Evolutionary conservation across 805 yeast genomes (phyloP).

Genomic region (Kluyveromyces dobzhanskii): DNA sequence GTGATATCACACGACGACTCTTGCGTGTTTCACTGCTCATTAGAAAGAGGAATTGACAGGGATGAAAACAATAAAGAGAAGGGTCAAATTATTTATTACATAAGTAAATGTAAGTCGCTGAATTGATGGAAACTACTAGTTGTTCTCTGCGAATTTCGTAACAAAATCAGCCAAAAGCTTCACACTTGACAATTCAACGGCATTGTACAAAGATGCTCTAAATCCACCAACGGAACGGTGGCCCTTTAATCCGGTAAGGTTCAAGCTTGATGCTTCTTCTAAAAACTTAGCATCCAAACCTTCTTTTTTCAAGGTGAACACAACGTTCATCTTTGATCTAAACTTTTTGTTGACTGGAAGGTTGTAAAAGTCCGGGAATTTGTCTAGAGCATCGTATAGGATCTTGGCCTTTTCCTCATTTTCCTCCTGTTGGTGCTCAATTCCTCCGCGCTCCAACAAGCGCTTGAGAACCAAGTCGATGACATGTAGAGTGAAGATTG

Average conservation of each 20-base stretch:
- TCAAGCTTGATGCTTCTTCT: slow-evolving; percentile 49
- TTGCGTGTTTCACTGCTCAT: slow-evolving; percentile 55
- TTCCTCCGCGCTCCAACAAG: slow-evolving; percentile 64
- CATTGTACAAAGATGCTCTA: slow-evolving; percentile 88
- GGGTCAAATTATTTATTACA: slow-evolving; percentile 57
- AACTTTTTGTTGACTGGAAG: slow-evolving; percentile 54
- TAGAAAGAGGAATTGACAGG: slow-evolving; percentile 39
- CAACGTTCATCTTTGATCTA: slow-evolving; percentile 90
- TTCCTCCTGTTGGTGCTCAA: slow-evolving; percentile 46
- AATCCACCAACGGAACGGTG: slow-evolving; percentile 97
- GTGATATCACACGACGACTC: slow-evolving; percentile 50
- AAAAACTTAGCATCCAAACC: slow-evolving; percentile 65
- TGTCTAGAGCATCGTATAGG: slow-evolving; percentile 59
- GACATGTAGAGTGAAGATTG: slow-evolving; percentile 84
- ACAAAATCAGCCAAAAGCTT: slow-evolving; percentile 49
- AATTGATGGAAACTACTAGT: slow-evolving; percentile 4
- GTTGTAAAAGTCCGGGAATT: slow-evolving; percentile 54
- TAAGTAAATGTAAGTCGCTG: slow-evolving; percentile 29
- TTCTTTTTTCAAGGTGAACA: slow-evolving; percentile 63
- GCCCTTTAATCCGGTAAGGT: slow-evolving; percentile 79
- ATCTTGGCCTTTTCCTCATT: slow-evolving; percentile 55
- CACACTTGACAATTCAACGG: slow-evolving; percentile 59
- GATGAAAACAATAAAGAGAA: slow-evolving; percentile 11
- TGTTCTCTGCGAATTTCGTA: slow-evolving; percentile 46
- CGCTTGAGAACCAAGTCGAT: slow-evolving; percentile 67